These are phyloP conservation scores for Eimeria sp. DNA, from an alignment of 169 alveolate genomes.

Conservation along the genomic window DNA sequence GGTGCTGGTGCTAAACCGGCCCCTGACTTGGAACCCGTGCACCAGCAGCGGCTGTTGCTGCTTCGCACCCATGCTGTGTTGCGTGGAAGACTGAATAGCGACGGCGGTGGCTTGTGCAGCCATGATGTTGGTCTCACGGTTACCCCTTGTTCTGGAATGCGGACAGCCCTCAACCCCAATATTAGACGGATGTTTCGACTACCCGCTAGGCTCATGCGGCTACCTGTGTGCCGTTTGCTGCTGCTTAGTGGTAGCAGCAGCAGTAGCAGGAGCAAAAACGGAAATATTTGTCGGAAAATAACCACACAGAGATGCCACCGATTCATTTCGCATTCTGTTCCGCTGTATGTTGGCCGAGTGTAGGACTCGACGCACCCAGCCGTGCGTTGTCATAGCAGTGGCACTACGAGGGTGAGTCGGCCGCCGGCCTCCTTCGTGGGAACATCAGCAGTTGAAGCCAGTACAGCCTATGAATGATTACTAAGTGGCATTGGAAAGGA, in stretches of 20 bases:
- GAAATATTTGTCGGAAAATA: background rate
- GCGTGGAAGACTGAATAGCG: background rate
- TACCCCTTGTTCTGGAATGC: background rate
- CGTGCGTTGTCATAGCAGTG: background rate
- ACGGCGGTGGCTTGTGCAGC: constrained; percentile 3
- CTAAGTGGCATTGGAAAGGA: background rate
- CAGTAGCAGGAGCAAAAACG: background rate
- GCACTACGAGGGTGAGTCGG: background rate
- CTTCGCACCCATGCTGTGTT: background rate
- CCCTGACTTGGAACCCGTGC: background rate
- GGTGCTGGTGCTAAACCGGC: background rate
- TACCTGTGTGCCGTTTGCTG: background rate
- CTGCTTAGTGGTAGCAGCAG: constrained; percentile 1
- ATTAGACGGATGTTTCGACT: background rate
- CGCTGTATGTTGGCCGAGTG: background rate
- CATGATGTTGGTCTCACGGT: background rate
- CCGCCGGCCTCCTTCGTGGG: background rate
- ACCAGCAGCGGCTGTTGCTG: constrained; percentile 38
- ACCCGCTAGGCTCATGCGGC: background rate
- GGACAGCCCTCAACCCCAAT: background rate
- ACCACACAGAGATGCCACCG: background rate
- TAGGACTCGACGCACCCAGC: background rate
- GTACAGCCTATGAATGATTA: background rate
- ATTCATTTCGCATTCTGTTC: constrained; percentile 47
- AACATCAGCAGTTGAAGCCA: background rate